phyloP scores from a whole-genome alignment of 345 rosid genomes.

The Eutrema japonicum region DNA sequence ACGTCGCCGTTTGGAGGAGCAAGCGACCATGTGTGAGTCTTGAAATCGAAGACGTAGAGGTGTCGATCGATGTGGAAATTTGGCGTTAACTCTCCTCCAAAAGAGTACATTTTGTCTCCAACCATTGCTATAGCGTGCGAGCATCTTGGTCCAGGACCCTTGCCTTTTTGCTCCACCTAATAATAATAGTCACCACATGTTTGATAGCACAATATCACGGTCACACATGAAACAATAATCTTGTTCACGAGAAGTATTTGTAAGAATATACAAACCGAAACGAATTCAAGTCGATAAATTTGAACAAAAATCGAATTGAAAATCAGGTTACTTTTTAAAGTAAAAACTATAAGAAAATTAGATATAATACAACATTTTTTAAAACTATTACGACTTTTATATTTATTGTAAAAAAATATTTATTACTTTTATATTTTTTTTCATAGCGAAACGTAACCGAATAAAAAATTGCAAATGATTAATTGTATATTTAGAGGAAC shows the following conservation, averaged over 20 bases:
- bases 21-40: constrained; percentile 38
- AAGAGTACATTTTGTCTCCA: constrained; percentile 39
- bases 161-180: constrained; percentile 33
- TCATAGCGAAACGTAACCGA: too few relatives aligned
- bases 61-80: constrained; percentile 27
- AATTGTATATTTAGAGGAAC: too few relatives aligned
- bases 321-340: too few relatives aligned
- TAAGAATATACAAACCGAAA: background rate
- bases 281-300: too few relatives aligned
- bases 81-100: constrained; percentile 39
- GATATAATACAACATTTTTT: too few relatives aligned
- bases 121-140: constrained; percentile 37
- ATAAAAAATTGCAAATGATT: too few relatives aligned
- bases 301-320: too few relatives aligned
- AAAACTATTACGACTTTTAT: too few relatives aligned
- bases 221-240: background rate
- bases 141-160: constrained; percentile 35
- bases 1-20: constrained; percentile 34
- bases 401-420: too few relatives aligned
- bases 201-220: background rate
- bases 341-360: too few relatives aligned
- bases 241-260: background rate
- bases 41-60: constrained; percentile 37
- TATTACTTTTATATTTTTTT: too few relatives aligned
- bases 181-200: background rate